Percentiles rank a stretch among this genome's conserved stretches.
phyloP scores from a whole-genome alignment of 2,329 filamentous ascomycete species.

The Fusarium pseudocircinatum region DNA sequence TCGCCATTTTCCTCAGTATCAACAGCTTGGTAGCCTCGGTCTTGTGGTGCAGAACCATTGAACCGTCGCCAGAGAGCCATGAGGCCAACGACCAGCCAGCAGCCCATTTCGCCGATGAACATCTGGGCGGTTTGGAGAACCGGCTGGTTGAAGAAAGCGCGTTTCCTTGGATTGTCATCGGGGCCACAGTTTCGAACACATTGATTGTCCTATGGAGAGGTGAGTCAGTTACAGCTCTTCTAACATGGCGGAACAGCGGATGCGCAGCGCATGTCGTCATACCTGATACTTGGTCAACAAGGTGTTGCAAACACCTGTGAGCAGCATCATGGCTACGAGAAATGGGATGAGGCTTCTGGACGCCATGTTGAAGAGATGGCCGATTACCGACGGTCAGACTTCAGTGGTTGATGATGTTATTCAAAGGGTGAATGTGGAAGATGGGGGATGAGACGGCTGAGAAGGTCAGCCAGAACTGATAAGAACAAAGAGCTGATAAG shows the following conservation, averaged over 20 bases:
- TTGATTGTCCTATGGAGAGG: constrained; percentile 80
- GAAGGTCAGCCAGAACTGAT: constrained; percentile 5
- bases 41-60: constrained; percentile 54
- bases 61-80: constrained; percentile 73
- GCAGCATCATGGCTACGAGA: constrained; percentile 93
- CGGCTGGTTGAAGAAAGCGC: constrained; percentile 86
- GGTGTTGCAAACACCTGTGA: constrained; percentile 97
- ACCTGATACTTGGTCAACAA: constrained; percentile 97
- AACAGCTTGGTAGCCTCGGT: constrained; percentile 74
- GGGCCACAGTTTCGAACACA: constrained; percentile 88
- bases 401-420: constrained; percentile 14
- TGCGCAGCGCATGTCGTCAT: constrained; percentile 41
- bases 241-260: background rate
- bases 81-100: constrained; percentile 87
- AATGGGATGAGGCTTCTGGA: constrained; percentile 79
- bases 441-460: constrained; percentile 2
- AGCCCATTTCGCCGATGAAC: constrained; percentile 96
- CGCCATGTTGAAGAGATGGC: constrained; percentile 65
- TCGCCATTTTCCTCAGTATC: constrained; percentile 58
- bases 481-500: constrained; percentile 38
- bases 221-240: constrained; percentile 2
- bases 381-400: background rate
- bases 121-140: constrained; percentile 97
- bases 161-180: constrained; percentile 70
- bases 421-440: background rate